Conservation (phyloP, 139 green algal species). For the Picochlorum sp. region DNA sequence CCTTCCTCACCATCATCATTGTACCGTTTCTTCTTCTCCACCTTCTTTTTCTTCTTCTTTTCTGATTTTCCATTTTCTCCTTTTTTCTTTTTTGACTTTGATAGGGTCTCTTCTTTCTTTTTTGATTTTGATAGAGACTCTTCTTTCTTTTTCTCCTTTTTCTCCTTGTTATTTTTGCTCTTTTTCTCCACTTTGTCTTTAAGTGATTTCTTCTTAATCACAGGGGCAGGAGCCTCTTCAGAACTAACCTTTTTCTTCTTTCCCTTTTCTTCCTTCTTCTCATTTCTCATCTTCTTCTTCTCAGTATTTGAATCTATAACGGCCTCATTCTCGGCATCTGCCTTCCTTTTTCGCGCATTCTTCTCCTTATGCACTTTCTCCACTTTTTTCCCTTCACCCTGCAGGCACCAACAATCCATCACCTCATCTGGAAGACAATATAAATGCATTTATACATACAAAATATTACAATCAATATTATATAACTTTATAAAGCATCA, state of each 20-base stretch:
- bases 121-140: not conserved
- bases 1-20: not conserved
- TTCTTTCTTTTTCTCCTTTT: not conserved
- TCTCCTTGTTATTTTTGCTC: not conserved
- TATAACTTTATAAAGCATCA: not conserved
- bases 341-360: not conserved
- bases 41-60: constrained; percentile 22
- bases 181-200: not conserved
- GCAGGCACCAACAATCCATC: not conserved
- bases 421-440: not conserved
- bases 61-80: not conserved
- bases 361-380: not conserved
- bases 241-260: not conserved
- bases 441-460: not conserved
- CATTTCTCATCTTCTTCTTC: constrained; percentile 5
- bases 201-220: not conserved
- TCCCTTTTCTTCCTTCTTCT: constrained; percentile 20
- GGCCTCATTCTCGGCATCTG: not conserved
- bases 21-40: constrained; percentile 8
- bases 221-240: not conserved
- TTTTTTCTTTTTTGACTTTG: not conserved
- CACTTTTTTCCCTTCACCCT: not conserved
- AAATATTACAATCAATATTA: not conserved
- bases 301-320: not conserved
- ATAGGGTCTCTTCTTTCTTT: not conserved